Conservation (phyloP, 768 basidiomycete genomes). For the Basidioascus undulatus region DNA sequence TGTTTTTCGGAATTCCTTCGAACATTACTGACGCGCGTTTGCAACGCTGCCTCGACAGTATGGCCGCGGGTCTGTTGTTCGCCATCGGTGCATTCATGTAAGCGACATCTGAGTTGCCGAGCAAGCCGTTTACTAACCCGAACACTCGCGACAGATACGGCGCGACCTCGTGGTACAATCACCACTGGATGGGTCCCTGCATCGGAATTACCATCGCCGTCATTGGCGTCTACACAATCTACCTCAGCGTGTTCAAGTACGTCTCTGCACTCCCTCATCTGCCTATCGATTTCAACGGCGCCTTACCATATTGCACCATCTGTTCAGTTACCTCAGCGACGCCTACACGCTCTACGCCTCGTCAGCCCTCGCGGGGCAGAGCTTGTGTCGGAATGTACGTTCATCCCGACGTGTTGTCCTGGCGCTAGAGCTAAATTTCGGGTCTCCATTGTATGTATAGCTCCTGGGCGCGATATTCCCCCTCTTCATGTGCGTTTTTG, state of each 20-base stretch:
- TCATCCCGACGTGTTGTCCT: background rate
- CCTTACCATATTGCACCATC: too few relatives aligned
- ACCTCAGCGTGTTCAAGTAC: conserved; percentile 35
- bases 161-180: conserved; percentile 30
- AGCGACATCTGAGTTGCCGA: background rate
- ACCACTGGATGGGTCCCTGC: conserved; percentile 37
- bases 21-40: conserved; percentile 24
- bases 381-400: conserved; percentile 25
- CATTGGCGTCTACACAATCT: conserved; percentile 30
- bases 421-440: background rate
- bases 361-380: conserved; percentile 43
- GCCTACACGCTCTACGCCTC: conserved; percentile 27
- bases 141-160: conserved; percentile 34
- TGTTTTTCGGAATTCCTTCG: conserved; percentile 17
- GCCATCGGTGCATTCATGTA: conserved; percentile 4
- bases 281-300: background rate
- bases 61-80: conserved; percentile 15
- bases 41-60: conserved; percentile 5
- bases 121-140: background rate
- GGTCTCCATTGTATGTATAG: conserved; percentile 2
- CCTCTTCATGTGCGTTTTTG: too few relatives aligned
- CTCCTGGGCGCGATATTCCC: too few relatives aligned
- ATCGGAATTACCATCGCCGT: conserved; percentile 32
- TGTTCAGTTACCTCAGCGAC: too few relatives aligned
- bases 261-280: conserved; percentile 12